phyloP scores from a whole-genome alignment of 768 basidiomycete genomes.

The Boletus barrowsii region DNA sequence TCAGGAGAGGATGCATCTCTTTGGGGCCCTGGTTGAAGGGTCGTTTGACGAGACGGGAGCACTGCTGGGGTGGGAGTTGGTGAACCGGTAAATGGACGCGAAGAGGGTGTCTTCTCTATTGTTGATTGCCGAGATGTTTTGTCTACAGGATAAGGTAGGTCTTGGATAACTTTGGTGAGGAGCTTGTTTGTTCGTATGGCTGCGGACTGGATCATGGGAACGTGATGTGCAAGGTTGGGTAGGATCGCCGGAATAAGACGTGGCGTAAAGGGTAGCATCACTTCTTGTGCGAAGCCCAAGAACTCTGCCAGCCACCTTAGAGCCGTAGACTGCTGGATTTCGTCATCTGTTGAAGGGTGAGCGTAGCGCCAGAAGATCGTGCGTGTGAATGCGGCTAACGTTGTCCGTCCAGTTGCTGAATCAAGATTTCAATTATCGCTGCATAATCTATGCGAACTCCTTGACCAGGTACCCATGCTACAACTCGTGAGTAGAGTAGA shows the following conservation, averaged over 20 bases:
- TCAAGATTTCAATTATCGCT: conserved; percentile 89
- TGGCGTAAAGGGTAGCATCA: conserved; percentile 93
- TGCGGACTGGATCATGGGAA: conserved; percentile 80
- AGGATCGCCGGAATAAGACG: conserved; percentile 90
- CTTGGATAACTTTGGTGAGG: conserved; percentile 81
- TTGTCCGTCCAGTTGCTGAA: conserved; percentile 79
- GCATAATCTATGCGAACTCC: conserved; percentile 89
- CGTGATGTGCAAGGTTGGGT: conserved; percentile 92
- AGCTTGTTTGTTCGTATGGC: conserved; percentile 85
- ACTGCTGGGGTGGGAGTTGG: conserved; percentile 46
- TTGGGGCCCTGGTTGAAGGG: conserved; percentile 38
- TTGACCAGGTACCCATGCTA: conserved; percentile 91
- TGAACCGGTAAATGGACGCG: conserved; percentile 46
- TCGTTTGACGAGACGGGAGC: conserved; percentile 49
- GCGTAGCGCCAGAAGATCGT: conserved; percentile 1
- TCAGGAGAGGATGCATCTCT: conserved; percentile 53
- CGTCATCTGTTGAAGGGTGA: conserved; percentile 55
- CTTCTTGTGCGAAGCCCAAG: conserved; percentile 80
- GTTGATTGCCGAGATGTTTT: conserved; percentile 23
- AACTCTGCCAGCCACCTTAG: conserved; percentile 92
- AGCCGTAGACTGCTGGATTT: conserved; percentile 93
- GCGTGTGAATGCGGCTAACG: conserved; percentile 48
- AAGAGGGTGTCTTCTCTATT: conserved; percentile 31
- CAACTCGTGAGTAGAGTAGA: conserved; percentile 4
- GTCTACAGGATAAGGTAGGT: conserved; percentile 72